Base-by-base conservation (phyloP, 1,139 yeast genomes). In the Magnusiomyces sp. region DNA sequence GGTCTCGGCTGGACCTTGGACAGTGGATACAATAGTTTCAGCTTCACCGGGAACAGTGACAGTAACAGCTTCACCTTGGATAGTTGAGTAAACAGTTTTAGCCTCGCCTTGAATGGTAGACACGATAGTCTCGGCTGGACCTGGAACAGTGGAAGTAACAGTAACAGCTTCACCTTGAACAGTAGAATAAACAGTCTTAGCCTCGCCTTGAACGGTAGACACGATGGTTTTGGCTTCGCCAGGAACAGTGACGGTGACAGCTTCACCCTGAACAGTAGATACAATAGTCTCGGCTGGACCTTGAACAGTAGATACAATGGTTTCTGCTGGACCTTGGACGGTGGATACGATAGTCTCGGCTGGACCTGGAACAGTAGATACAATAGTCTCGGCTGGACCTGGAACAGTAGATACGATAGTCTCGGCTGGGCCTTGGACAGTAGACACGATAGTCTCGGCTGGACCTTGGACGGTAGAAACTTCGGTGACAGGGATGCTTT, bases 1-100 rank as follows among this genome's bases (percentile, higher is more conserved):
- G 13, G 53, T 49, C 19, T 20, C 37, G 29, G 50, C 51, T 17
- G 45, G 49, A 17, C 44, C 34, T 13, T 52, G 9, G 13, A 16
- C 46, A 27, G 50, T 45, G 14, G 49, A 40, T 5, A 16, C 11
- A 29, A 43, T 19, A 29, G 38, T 32, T 33, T 43, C 31, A 27
- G 45, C 45, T 33, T 38, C 44, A 14, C 44, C 44, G 17, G 20
- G 27, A 17, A 33, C 45, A 38, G 40, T 38, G n/a, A 29, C 13
- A 41, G 36, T 29, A 7, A 16, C 27, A 32, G 44, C 44, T 41
- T 41, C 40, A 38, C 40, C 41, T 9, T 6, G 6, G n/a, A 17
- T 17, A 41, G 44, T 41, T 5, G 9, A 20, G n/a, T 34, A 33
- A 31, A 33, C 39, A 27, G 45, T 33, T 17, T 33, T 11, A 14